phyloP scores from a whole-genome alignment of 495 filamentous ascomycete species.

The Neurospora cerealis region DNA sequence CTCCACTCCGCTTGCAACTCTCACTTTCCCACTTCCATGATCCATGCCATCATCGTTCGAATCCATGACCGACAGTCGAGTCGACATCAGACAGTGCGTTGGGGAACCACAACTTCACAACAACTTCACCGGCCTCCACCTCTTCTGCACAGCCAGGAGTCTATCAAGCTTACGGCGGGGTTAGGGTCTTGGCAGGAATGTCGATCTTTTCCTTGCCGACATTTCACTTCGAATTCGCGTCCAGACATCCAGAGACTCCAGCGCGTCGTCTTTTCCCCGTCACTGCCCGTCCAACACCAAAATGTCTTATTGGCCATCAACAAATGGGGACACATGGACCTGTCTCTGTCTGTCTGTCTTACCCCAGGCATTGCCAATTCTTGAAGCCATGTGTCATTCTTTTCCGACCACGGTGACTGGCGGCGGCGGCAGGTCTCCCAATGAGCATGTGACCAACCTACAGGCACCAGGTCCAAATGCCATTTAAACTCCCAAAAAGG shows the following conservation, averaged over 20 bases:
- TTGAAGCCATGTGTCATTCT: not conserved
- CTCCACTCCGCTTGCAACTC: not conserved
- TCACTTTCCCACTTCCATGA: not conserved
- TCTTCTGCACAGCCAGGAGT: not conserved
- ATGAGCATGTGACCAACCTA: not conserved
- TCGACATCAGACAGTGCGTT: not conserved
- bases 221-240: not conserved
- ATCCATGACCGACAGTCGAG: not conserved
- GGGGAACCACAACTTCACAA: not conserved
- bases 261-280: not conserved
- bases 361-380: not conserved
- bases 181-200: not conserved
- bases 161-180: not conserved
- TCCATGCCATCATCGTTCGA: not conserved
- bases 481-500: not conserved
- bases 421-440: not conserved
- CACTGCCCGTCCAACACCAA: not conserved
- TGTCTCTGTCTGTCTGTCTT: not conserved
- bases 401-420: not conserved
- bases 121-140: not conserved
- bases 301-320: not conserved
- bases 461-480: not conserved
- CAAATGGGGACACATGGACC: not conserved
- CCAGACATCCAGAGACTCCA: not conserved
- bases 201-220: not conserved